These are phyloP conservation scores for Penicillium maclennaniae DNA, from an alignment of 495 filamentous ascomycete genomes.

Conservation along the genomic window DNA sequence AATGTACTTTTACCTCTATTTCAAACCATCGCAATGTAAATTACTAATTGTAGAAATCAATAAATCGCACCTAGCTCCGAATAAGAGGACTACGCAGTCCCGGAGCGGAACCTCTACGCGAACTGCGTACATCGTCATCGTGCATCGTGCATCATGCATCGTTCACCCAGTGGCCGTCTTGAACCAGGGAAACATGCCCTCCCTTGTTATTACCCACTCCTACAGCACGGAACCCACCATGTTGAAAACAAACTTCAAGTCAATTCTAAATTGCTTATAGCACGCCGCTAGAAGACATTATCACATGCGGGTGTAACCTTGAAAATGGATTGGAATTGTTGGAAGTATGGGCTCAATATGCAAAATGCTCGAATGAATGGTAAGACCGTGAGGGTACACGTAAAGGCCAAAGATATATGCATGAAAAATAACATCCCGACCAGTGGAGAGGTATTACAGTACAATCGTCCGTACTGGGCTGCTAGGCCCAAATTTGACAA, in stretches of 20 bases:
- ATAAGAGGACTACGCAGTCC: too few relatives aligned
- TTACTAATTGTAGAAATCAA: neutral
- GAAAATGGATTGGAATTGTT: neutral
- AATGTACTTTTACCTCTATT: constrained; percentile 13
- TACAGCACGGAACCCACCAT: neutral
- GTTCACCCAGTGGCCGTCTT: neutral
- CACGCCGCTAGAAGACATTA: too few relatives aligned
- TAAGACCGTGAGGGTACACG: neutral
- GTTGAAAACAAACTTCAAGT: neutral
- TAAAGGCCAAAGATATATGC: constrained; percentile 17
- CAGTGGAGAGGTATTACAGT: constrained; percentile 8
- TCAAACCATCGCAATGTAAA: neutral
- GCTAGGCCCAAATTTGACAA: neutral
- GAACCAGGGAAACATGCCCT: neutral
- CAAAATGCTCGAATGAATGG: constrained; percentile 6
- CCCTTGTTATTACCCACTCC: neutral
- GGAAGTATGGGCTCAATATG: constrained; percentile 4
- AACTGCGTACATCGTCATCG: constrained; percentile 1
- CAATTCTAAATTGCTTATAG: neutral
- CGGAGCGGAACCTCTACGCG: neutral
- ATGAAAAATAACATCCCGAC: constrained; percentile 5
- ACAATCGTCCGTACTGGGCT: neutral
- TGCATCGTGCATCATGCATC: neutral
- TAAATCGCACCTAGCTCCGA: neutral
- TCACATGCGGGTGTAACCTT: neutral